A percentile compares a stretch with the other conserved stretches of the same genome.
These are phyloP conservation scores for Ophiostoma ulmi DNA, from an alignment of 2,329 filamentous ascomycete species.

Conservation along the genomic window DNA sequence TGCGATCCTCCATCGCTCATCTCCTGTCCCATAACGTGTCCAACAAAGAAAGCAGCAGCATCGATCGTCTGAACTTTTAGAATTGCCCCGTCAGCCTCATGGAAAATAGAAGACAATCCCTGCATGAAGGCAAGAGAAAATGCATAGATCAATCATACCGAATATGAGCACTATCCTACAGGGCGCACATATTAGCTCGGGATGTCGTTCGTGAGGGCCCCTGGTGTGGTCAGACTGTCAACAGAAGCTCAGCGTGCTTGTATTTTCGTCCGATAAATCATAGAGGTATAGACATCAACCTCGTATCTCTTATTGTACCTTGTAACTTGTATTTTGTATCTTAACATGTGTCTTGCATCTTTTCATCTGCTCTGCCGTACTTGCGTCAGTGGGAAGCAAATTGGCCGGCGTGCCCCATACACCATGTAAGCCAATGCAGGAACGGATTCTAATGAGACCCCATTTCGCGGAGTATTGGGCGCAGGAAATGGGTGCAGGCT, in stretches of 20 bases:
- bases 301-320: not conserved
- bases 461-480: slow-evolving; percentile 4
- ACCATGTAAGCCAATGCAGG: slow-evolving; percentile 8
- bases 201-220: not conserved
- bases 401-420: not conserved
- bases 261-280: not conserved
- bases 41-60: not conserved
- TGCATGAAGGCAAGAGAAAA: not conserved
- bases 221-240: not conserved
- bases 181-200: not conserved
- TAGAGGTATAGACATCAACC: not conserved
- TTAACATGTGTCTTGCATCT: not conserved
- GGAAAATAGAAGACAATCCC: not conserved
- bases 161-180: not conserved
- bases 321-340: not conserved
- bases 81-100: not conserved
- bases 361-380: not conserved
- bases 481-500: not conserved
- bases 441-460: not conserved
- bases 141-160: not conserved
- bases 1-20: not conserved
- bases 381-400: not conserved
- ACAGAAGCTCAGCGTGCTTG: not conserved
- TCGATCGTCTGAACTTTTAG: not conserved
- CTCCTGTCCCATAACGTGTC: not conserved